Base-by-base conservation (phyloP, 345 rosid species). In the Combretum micranthum region DNA sequence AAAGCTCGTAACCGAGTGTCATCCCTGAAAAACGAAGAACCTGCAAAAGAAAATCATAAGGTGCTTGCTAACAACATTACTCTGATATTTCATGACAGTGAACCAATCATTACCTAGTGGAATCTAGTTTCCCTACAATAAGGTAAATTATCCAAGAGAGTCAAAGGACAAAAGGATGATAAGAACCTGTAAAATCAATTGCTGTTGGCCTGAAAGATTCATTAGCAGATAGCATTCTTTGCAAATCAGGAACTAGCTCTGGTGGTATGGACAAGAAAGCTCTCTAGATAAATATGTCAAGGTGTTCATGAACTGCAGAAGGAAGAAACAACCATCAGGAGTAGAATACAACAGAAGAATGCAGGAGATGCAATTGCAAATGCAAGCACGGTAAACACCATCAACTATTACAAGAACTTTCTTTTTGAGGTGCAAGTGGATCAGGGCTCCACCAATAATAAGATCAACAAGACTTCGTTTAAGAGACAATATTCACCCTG, bases 1-100 rank as follows among this genome's bases (percentile, higher is more conserved):
- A 93, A 96, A 63, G 97, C 99, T 55, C 97, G 95, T 87, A 93
- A 71, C 79, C 96, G 80, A 69, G 99, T 82, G 66, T 92, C 99
- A 50, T 83, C 82, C 66, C 96, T 76, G 59, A 93, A 89, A 80
- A 93, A 93, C 18, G 66, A 67, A 51, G 99, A 93, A 54, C 94
- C 99, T 93, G 80, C 67, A 74, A 56, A 60, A 46, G 16, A 18
- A 43, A 50, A 54, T 48, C 18, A 17, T 14, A 43, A 39, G 44
- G 44, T 9, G 60, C 57, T 39, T 39, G 22, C 4, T n/a, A 17
- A 44, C 57, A 4, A 17, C 39, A 32, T 4, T 32, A 32, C 39
- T 25, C 6, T 32, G 39, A 32, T 32, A 32, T 11, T 32, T 11
- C 39, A 32, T 32, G 39, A 11, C 39, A 32, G 9, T 32, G 9